Percentiles rank a stretch among this genome's conserved stretches.
Evolutionary conservation across 352 stramenopile species (phyloP).

Genomic region (Pythium diclinum): DNA sequence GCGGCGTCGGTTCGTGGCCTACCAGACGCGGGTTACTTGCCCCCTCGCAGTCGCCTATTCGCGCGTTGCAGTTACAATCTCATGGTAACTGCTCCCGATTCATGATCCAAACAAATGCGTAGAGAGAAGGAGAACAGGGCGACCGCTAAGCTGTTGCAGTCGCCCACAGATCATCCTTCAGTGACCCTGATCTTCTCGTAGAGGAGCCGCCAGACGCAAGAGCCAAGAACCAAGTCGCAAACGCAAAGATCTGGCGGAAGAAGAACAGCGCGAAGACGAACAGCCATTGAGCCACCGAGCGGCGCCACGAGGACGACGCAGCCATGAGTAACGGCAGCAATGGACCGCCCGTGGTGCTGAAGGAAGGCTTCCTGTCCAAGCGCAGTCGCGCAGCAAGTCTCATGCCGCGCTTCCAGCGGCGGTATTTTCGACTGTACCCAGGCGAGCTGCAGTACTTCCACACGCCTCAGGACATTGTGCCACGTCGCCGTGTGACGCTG

Average conservation of each 20-base stretch:
- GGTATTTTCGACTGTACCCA: slow-evolving; percentile 68
- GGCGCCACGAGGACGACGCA: background rate
- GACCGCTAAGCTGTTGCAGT: no score
- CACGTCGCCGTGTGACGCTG: slow-evolving; percentile 43
- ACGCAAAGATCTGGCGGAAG: background rate
- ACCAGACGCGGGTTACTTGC: no score
- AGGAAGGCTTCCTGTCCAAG: slow-evolving; percentile 73
- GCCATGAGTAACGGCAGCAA: slow-evolving; percentile 17
- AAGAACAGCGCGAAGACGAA: background rate
- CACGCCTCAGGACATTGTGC: slow-evolving; percentile 29
- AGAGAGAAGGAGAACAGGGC: background rate
- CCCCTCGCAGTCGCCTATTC: background rate
- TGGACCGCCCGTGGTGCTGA: slow-evolving; percentile 39
- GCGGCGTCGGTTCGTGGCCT: background rate
- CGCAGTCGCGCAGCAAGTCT: slow-evolving; percentile 35
- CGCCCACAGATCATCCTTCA: no score
- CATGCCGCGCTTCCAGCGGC: slow-evolving; percentile 38
- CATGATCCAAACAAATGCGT: background rate
- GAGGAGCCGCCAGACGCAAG: background rate
- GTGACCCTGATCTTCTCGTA: no score
- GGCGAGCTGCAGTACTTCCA: slow-evolving; percentile 65
- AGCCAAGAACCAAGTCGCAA: background rate
- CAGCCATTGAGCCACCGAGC: background rate
- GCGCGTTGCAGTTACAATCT: background rate
- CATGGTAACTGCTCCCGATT: background rate